phyloP scores from a whole-genome alignment of 495 filamentous ascomycete species.

The Aspergillus carlsbadensis region DNA sequence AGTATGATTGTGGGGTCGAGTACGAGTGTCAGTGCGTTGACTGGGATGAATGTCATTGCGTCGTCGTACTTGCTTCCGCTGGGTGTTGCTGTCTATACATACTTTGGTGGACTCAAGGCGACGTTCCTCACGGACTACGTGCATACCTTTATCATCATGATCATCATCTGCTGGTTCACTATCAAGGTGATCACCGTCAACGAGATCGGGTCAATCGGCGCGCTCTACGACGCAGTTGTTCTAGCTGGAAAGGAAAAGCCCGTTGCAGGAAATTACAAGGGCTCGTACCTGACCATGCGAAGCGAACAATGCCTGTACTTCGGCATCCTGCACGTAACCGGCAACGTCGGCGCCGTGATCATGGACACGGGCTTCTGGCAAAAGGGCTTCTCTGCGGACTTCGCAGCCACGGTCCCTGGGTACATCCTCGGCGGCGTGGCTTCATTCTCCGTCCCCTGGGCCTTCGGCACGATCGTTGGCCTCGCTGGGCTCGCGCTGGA shows the following conservation, averaged over 20 bases:
- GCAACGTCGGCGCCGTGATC: constrained; percentile 37
- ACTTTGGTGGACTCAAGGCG: constrained; percentile 31
- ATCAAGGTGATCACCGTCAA: constrained; percentile 33
- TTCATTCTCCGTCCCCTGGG: constrained; percentile 47
- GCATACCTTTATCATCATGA: constrained; percentile 32
- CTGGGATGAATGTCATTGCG: constrained; percentile 33
- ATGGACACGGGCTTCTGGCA: constrained; percentile 52
- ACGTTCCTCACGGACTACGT: constrained; percentile 31
- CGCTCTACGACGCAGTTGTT: constrained; percentile 37
- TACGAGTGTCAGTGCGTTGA: constrained; percentile 18
- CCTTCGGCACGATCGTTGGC: constrained; percentile 49
- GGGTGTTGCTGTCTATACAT: constrained; percentile 25
- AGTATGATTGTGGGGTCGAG: background rate
- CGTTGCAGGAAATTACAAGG: constrained; percentile 36
- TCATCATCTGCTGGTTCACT: constrained; percentile 36
- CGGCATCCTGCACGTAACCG: constrained; percentile 18
- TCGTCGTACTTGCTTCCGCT: constrained; percentile 28
- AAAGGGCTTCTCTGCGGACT: constrained; percentile 48
- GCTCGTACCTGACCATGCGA: constrained; percentile 26
- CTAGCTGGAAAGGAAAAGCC: constrained; percentile 31
- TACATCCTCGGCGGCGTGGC: constrained; percentile 52
- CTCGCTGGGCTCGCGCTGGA: constrained; percentile 49
- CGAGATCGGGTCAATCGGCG: constrained; percentile 28
- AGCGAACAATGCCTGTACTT: constrained; percentile 7
- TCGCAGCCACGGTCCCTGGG: constrained; percentile 42